Evolutionary conservation across 2,329 filamentous ascomycete genomes (phyloP).

Genomic region (Cryphonectria carpinicola): DNA sequence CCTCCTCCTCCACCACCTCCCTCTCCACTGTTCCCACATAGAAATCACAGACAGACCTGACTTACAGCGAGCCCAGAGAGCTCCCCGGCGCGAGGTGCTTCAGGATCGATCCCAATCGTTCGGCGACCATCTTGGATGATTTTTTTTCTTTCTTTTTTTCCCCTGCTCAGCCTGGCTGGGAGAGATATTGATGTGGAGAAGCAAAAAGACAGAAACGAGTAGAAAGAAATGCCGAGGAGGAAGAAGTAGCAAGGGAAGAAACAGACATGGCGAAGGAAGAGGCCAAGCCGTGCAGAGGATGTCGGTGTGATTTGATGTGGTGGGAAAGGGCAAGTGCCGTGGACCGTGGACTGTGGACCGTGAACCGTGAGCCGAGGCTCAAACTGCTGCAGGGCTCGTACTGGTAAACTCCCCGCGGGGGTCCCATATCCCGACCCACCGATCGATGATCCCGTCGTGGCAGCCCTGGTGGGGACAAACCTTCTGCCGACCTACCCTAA

Average conservation of each 20-base stretch:
- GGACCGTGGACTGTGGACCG: constrained; percentile 19
- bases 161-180: background rate
- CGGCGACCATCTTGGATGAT: constrained; percentile 68
- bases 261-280: background rate
- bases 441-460: background rate
- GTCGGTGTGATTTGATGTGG: background rate
- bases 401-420: constrained; percentile 10
- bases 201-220: no score
- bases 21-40: background rate
- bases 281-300: no score
- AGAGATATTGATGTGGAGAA: background rate
- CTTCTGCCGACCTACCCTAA: constrained; percentile 2
- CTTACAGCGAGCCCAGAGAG: constrained; percentile 78
- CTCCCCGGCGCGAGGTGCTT: constrained; percentile 80
- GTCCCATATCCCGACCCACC: background rate
- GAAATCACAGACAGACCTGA: constrained; percentile 19
- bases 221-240: background rate
- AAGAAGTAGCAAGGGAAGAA: background rate
- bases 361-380: constrained; percentile 15
- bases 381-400: background rate
- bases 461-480: background rate
- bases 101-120: constrained; percentile 85
- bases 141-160: background rate
- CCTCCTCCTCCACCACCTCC: background rate
- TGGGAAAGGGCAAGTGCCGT: background rate